phyloP scores from a whole-genome alignment of 2,329 filamentous ascomycete genomes.

The Zarea fungicola region DNA sequence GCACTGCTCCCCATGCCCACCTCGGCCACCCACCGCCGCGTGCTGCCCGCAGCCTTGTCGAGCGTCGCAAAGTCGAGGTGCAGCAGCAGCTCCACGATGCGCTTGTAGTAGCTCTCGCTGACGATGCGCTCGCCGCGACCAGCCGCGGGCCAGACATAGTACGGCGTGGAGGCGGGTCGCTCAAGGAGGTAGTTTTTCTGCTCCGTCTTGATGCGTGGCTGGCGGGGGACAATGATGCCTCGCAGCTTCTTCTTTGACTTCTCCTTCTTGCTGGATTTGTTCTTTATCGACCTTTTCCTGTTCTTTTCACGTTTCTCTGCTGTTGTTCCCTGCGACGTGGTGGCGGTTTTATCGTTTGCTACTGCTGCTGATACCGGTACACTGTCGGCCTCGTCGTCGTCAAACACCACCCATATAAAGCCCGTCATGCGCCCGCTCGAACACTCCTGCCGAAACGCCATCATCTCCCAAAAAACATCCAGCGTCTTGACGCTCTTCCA shows the following conservation, averaged over 20 bases:
- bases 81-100: conserved; percentile 63
- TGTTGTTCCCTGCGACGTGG: conserved; percentile 3
- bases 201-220: conserved; percentile 60
- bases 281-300: conserved; percentile 42
- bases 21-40: conserved; percentile 65
- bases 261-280: conserved; percentile 38
- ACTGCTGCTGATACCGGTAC: conserved; percentile 16
- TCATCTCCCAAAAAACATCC: conserved; percentile 97
- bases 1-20: conserved; percentile 48
- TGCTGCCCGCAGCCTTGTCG: conserved; percentile 58
- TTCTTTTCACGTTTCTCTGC: conserved; percentile 14
- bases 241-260: conserved; percentile 29
- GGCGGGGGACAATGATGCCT: conserved; percentile 58
- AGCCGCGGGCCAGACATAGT: conserved; percentile 60
- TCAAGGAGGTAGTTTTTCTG: conserved; percentile 45
- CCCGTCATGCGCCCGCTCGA: conserved; percentile 88
- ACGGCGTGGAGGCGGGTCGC: conserved; percentile 48
- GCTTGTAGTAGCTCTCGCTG: conserved; percentile 59
- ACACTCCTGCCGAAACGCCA: conserved; percentile 94
- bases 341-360: conserved; percentile 16
- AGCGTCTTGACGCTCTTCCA: conserved; percentile 83
- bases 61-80: conserved; percentile 68
- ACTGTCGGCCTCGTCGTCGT: conserved; percentile 36
- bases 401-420: conserved; percentile 89
- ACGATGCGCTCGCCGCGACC: conserved; percentile 61